phyloP scores from a whole-genome alignment of 1,139 yeast genomes.

The Saccharomyces hybrid region DNA sequence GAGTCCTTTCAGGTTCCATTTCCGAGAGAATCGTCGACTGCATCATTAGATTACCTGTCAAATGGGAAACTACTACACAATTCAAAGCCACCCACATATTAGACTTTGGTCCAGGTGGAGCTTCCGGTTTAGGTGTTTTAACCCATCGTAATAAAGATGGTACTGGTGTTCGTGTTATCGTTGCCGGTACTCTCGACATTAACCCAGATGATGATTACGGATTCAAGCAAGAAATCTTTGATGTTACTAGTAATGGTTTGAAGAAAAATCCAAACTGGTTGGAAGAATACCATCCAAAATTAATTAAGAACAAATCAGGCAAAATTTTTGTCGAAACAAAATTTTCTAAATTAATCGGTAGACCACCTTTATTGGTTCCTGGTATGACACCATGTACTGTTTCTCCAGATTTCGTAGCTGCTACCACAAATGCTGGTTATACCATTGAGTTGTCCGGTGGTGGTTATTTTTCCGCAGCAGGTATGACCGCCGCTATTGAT shows the following conservation, averaged over 20 bases:
- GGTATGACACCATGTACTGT: slow-evolving; percentile 99
- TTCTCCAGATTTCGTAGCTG: slow-evolving; percentile 86
- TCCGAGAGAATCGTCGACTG: slow-evolving; percentile 65
- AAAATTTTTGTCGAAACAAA: slow-evolving; percentile 84
- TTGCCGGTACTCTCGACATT: slow-evolving; percentile 85
- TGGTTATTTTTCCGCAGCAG: slow-evolving; percentile 75
- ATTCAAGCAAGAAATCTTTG: slow-evolving; percentile 90
- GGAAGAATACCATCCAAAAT: slow-evolving; percentile 76
- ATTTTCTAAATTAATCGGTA: slow-evolving; percentile 84
- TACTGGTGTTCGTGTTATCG: slow-evolving; percentile 89
- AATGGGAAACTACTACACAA: slow-evolving; percentile 88
- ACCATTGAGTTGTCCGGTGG: slow-evolving; percentile 98
- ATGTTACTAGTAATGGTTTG: slow-evolving; percentile 53
- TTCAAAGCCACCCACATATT: slow-evolving; percentile 79
- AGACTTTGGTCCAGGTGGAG: slow-evolving; percentile 99
- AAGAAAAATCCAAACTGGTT: slow-evolving; percentile 91
- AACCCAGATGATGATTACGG: slow-evolving; percentile 72
- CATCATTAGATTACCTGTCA: slow-evolving; percentile 82
- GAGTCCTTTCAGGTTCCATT: slow-evolving; percentile 43
- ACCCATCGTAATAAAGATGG: slow-evolving; percentile 98
- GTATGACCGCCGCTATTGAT: slow-evolving; percentile 70
- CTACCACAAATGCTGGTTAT: slow-evolving; percentile 91
- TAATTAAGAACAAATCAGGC: slow-evolving; percentile 65
- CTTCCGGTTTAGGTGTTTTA: slow-evolving; percentile 90
- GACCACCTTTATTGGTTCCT: slow-evolving; percentile 95